Evolutionary conservation across 2,329 filamentous ascomycete genomes (phyloP), one percentile per base, ranked within the genome.

Genomic region (Didymella segeticola): DNA sequence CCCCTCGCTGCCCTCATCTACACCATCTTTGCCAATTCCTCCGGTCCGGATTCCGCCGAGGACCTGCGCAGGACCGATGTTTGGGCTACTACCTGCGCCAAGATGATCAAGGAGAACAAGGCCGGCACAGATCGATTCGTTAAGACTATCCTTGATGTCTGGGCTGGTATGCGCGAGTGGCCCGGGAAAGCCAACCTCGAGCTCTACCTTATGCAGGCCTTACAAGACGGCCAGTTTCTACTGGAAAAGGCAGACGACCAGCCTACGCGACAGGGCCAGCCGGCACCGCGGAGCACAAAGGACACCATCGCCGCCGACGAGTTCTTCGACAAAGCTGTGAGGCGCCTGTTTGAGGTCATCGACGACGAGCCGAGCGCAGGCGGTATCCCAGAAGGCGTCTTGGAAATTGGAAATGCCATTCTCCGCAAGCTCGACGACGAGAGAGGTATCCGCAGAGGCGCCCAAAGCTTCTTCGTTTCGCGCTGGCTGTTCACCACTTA

Each of bases 401-500:
- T 97, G 68, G 89, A 92, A 69, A 84, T 99, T 62, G 90, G 91
- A 60, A 90, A 89, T 72, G 90, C 91, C 59, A 91, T 97, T 55
- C 78, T 96, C 37, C 83, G 83, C 54, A 92, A 92, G 66, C 79
- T 96, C 55, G 77, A 81, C 29, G 87, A 90, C 60, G 82, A 82
- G 61, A 87, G 89, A 62, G 85, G 85, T 60, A 86, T 90, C 57
- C 87, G 89, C 61, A 86, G 85, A 49, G 76, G 68, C 62, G 91
- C 91, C 31, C 86, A 91, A 58, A 87, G 87, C 63, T 96, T 93
- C 79, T 84, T 98, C 61, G 87, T 97, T 59, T 90, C 89, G 66
- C 89, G 93, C 70, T 99, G 93, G 87, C 87, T 97, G 58, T 96
- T 98, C 73, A 89, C 91, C 58, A 88, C 89, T 45, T 97, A 95